Percentiles rank a stretch among this genome's conserved stretches.
Evolutionary conservation across 306 rosid species (phyloP).

Genomic region (Trifolium repens): DNA sequence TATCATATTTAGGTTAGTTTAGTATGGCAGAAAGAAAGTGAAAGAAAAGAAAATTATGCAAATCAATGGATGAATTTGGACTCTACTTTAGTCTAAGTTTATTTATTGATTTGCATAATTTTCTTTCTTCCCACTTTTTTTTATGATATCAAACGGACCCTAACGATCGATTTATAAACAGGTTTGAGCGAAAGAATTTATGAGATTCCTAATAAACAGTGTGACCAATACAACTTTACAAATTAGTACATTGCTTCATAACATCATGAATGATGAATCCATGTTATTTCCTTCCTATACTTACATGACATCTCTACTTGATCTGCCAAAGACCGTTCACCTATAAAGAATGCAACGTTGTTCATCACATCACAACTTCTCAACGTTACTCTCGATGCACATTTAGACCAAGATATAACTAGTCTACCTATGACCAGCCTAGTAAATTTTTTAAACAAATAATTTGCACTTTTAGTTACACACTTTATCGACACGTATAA

Average conservation of each 20-base stretch:
- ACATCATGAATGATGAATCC: conserved; percentile 6
- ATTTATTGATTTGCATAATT: no score
- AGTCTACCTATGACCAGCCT: conserved; percentile 23
- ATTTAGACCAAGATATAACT: conserved; percentile 43
- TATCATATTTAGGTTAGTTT: no score
- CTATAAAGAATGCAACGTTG: conserved; percentile 5
- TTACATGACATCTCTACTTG: conserved; percentile 37
- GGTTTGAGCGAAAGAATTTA: no score
- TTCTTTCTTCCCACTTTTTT: no score
- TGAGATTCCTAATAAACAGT: no score
- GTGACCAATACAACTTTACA: conserved; percentile 7
- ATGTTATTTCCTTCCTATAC: neutral
- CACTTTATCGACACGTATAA: conserved; percentile 59
- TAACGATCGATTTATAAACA: no score
- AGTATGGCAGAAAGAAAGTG: no score
- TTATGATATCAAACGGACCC: no score
- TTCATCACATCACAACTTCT: conserved; percentile 34
- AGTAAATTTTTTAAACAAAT: neutral
- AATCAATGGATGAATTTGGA: no score
- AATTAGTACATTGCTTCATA: neutral
- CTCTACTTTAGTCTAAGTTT: no score
- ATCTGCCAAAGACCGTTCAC: conserved; percentile 37
- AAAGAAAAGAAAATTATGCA: no score
- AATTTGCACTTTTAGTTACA: conserved; percentile 16
- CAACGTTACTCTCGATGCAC: conserved; percentile 35